Evolutionary conservation across 164 flowering plant species (phyloP).

Genomic region (Tinospora cordifolia): DNA sequence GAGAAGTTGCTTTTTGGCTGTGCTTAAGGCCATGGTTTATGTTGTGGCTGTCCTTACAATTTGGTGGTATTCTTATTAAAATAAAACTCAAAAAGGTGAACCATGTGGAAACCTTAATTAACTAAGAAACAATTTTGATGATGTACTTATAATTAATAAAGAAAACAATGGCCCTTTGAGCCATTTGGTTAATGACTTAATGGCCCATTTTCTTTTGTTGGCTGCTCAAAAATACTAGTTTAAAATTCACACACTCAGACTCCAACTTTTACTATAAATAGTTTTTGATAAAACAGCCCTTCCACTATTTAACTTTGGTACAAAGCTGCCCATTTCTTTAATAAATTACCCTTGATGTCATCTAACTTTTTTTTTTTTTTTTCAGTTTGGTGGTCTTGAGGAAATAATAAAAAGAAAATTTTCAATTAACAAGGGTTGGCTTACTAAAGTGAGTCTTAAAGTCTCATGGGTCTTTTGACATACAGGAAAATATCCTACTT

Average conservation of each 20-base stretch:
- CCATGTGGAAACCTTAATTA: background rate
- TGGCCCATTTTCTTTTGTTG: background rate
- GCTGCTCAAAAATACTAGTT: background rate
- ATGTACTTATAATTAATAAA: no score
- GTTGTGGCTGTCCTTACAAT: background rate
- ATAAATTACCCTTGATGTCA: background rate
- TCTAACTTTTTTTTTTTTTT: background rate
- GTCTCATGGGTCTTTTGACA: no score
- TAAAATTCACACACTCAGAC: background rate
- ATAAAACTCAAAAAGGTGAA: background rate
- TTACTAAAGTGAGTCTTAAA: no score
- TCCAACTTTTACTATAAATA: background rate
- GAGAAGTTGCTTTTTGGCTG: background rate
- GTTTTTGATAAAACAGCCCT: background rate
- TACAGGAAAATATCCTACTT: no score
- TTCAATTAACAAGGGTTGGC: no score
- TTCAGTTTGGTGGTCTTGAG: background rate
- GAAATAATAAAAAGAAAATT: background rate
- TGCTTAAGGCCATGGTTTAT: background rate
- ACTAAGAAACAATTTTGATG: conserved; percentile 8
- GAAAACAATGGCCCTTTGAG: background rate
- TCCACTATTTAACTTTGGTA: background rate
- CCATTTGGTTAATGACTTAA: background rate
- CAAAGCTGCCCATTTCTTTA: conserved; percentile 4
- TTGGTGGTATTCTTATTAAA: background rate